Evolutionary conservation across 371 early-diverging fungal species (phyloP).

Genomic region (Mucor indicus): DNA sequence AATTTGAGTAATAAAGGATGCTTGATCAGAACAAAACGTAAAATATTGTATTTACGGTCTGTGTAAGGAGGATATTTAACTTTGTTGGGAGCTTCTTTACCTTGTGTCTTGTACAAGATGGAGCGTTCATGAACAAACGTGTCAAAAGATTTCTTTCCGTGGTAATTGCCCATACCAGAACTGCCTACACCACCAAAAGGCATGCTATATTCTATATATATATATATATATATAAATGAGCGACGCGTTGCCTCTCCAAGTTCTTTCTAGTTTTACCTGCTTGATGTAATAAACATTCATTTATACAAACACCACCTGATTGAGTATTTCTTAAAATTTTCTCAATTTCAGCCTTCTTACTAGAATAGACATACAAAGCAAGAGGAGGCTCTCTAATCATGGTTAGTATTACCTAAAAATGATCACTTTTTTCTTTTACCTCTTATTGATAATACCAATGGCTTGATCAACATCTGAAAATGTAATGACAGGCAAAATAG

Average conservation of each 20-base stretch:
- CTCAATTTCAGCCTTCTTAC: conserved; percentile 31
- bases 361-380: conserved; percentile 65
- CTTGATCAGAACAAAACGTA: conserved; percentile 33
- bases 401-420: background rate
- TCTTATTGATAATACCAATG: conserved; percentile 60
- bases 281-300: conserved; percentile 78
- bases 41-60: conserved; percentile 27
- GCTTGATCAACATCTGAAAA: conserved; percentile 72
- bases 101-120: conserved; percentile 49
- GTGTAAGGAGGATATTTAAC: conserved; percentile 67
- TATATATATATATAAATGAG: background rate
- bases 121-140: conserved; percentile 73
- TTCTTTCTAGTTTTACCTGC: conserved; percentile 30
- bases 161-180: conserved; percentile 89
- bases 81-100: conserved; percentile 26
- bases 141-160: conserved; percentile 75
- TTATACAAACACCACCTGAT: conserved; percentile 78
- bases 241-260: too few species aligned
- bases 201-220: conserved; percentile 44
- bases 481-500: conserved; percentile 81
- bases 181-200: conserved; percentile 94
- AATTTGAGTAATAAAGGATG: conserved; percentile 30
- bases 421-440: conserved; percentile 9
- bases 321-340: conserved; percentile 54
- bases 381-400: conserved; percentile 59